These are phyloP conservation scores for Tylopilus rubrobrunneus DNA, from an alignment of 768 basidiomycete genomes.

Conservation along the genomic window DNA sequence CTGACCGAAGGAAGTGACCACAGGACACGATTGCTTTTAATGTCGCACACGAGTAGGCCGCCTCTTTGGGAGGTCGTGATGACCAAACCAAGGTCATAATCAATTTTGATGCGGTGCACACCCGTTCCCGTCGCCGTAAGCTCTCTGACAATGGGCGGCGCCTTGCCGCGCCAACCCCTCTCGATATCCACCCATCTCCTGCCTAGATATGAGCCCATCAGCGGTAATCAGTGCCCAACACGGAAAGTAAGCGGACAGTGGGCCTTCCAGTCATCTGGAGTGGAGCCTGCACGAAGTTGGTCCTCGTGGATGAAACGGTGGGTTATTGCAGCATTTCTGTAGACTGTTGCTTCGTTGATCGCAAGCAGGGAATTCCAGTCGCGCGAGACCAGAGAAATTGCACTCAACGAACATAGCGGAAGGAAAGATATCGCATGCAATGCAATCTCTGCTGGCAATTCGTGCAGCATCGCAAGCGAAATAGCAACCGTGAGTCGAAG, in stretches of 20 bases:
- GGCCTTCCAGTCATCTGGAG: constrained; percentile 49
- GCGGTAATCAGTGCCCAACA: constrained; percentile 3
- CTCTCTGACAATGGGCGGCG: constrained; percentile 36
- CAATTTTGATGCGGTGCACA: constrained; percentile 76
- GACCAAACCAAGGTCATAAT: constrained; percentile 55
- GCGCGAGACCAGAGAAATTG: constrained; percentile 37
- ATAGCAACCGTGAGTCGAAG: neutral
- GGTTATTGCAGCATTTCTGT: constrained; percentile 50
- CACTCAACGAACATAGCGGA: constrained; percentile 40
- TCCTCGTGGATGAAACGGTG: constrained; percentile 43
- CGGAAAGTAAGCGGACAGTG: constrained; percentile 43
- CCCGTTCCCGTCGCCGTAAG: constrained; percentile 32
- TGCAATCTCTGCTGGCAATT: constrained; percentile 56
- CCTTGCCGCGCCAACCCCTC: constrained; percentile 53
- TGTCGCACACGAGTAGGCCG: constrained; percentile 56
- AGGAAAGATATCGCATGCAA: constrained; percentile 49
- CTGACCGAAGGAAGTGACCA: constrained; percentile 60
- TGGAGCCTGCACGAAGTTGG: constrained; percentile 29
- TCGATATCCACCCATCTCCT: constrained; percentile 41
- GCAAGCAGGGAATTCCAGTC: constrained; percentile 46
- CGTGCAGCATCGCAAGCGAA: constrained; percentile 33
- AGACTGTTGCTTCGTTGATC: constrained; percentile 49
- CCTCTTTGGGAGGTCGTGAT: constrained; percentile 55
- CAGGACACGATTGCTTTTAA: constrained; percentile 44
- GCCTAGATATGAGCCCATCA: constrained; percentile 35